Evolutionary conservation across 257 asterid species (phyloP).

Genomic region (Jasminum sambac): DNA sequence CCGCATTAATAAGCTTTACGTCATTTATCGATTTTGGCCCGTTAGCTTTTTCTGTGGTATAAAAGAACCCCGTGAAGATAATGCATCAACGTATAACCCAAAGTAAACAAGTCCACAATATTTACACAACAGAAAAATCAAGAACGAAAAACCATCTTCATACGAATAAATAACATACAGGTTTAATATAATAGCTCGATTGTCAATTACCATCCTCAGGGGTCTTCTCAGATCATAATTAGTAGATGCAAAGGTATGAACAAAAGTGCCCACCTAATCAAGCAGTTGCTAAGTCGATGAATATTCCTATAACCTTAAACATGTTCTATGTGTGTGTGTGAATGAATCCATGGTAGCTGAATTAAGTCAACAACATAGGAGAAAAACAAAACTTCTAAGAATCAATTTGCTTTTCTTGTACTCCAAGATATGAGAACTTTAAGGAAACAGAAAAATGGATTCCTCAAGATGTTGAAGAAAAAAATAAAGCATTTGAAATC

Average conservation of each 20-base stretch:
- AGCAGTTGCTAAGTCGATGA: background rate
- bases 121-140: background rate
- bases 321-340: background rate
- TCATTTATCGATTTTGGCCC: constrained; percentile 74
- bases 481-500: background rate
- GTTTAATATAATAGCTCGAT: background rate
- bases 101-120: constrained; percentile 8
- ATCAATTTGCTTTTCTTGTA: background rate
- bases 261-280: background rate
- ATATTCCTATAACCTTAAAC: background rate
- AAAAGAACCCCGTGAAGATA: constrained; percentile 13
- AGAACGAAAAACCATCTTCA: background rate
- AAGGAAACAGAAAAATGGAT: background rate
- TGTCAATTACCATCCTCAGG: background rate
- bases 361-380: background rate
- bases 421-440: background rate
- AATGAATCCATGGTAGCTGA: background rate
- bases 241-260: background rate
- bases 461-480: background rate
- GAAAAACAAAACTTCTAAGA: background rate
- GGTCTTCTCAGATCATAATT: background rate
- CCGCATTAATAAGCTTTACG: constrained; percentile 81
- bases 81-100: background rate
- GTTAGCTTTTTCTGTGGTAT: constrained; percentile 62
- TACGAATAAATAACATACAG: background rate